Evolutionary conservation across 371 early-diverging fungal genomes (phyloP), one percentile per base, ranked within the genome.

Genomic region (Mortierella sp.): DNA sequence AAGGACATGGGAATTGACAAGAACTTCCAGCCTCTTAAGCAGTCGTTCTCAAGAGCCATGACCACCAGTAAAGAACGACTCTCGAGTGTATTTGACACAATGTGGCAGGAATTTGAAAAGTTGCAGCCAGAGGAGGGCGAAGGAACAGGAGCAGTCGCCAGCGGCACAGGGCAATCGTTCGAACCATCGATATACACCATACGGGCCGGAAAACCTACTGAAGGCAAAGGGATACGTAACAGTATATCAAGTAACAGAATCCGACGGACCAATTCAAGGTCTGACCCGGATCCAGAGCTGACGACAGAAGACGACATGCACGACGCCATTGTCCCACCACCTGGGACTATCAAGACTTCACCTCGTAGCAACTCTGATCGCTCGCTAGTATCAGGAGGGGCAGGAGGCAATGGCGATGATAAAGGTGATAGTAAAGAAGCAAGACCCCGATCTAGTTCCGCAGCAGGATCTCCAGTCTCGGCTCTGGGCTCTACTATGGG

Each of bases 21-120:
- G 61, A 87, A 84, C 39, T 56, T 90, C 25, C 83, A 82, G 2
- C 89, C 90, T 0, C 62, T 89, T 25, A 84, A 87, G 55, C 83
- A 88, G 31, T 86, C 88, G 6, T 63, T 92, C 19, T 83, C 82
- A 4, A 85, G 85, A 54, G 90, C 89, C 3, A 79, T 90, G 78
- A 82, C 86, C 1, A 82, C 80, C n/a, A 88, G 88, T 14, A 55
- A 83, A 28, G 81, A 79, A 9, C 62, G 82, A 22, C 51, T 86
- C 16, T 67, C 83, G 22, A 81, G 79, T 34, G 86, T 83, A 1
- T 74, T 74, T 64, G 73, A 88, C 67, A 79, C 85, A 1, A 61
- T 88, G 19, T 86, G 85, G 85, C 83, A 71, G 27, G 88, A 88
- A 39, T 80, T 83, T 64, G 86, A 85, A 40, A 78, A 76, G 34